Percentiles rank a stretch among this genome's conserved stretches.
phyloP scores from a whole-genome alignment of 2,329 filamentous ascomycete species.

The Sporothrix inflata region DNA sequence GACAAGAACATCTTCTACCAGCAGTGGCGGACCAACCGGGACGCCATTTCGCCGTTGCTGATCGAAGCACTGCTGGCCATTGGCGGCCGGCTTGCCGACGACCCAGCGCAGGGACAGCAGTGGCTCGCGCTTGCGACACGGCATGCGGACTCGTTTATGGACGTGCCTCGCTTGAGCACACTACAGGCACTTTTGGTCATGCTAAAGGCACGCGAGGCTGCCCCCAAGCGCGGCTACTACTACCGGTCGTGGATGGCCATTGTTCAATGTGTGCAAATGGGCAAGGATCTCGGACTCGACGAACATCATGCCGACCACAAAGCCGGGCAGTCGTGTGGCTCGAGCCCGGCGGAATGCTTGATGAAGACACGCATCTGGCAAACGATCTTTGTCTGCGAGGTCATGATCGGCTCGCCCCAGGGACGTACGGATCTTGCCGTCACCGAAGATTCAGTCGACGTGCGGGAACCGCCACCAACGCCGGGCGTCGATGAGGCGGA shows the following conservation, averaged over 20 bases:
- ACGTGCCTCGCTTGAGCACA: conserved; percentile 85
- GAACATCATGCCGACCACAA: conserved; percentile 83
- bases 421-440: conserved; percentile 81
- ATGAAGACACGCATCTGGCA: conserved; percentile 91
- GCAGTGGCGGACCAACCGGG: conserved; percentile 82
- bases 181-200: conserved; percentile 87
- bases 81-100: conserved; percentile 79
- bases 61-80: conserved; percentile 92
- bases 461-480: conserved; percentile 65
- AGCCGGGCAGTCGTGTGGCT: conserved; percentile 70
- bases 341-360: conserved; percentile 72
- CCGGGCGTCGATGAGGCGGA: conserved; percentile 75
- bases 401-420: conserved; percentile 93
- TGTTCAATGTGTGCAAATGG: conserved; percentile 90
- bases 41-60: conserved; percentile 85
- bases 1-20: conserved; percentile 82
- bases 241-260: conserved; percentile 97
- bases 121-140: conserved; percentile 94
- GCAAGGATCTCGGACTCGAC: conserved; percentile 84
- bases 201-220: conserved; percentile 88
- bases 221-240: conserved; percentile 91
- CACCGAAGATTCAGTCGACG: conserved; percentile 74
- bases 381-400: conserved; percentile 79
- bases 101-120: conserved; percentile 81
- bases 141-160: conserved; percentile 92